Conservation (phyloP, 2,329 filamentous ascomycete species). For the Didymella pomorum region DNA sequence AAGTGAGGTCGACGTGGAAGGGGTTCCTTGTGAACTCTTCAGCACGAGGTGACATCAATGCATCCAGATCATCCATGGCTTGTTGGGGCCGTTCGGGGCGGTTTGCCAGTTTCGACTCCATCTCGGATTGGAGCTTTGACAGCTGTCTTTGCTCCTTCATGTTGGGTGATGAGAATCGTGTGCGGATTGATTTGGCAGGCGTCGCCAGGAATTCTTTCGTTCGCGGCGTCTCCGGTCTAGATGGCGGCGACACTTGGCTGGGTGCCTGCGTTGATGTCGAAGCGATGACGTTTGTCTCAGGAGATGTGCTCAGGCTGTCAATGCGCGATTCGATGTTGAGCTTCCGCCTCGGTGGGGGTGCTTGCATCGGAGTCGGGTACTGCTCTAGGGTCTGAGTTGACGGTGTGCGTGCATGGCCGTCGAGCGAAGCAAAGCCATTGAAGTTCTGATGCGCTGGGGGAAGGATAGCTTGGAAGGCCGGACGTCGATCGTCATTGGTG, state of each 20-base stretch:
- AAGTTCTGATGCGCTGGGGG: slow-evolving; percentile 45
- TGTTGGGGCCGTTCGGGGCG: slow-evolving; percentile 37
- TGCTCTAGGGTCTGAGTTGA: slow-evolving; percentile 26
- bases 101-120: slow-evolving; percentile 48
- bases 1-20: slow-evolving; percentile 47
- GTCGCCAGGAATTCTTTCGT: slow-evolving; percentile 39
- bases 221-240: slow-evolving; percentile 28
- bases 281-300: slow-evolving; percentile 23
- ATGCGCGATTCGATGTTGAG: slow-evolving; percentile 25
- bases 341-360: slow-evolving; percentile 23
- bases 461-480: slow-evolving; percentile 49
- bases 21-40: slow-evolving; percentile 72
- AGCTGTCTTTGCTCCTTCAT: slow-evolving; percentile 49
- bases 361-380: slow-evolving; percentile 20
- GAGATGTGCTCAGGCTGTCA: slow-evolving; percentile 38
- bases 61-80: slow-evolving; percentile 54
- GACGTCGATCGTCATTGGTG: slow-evolving; percentile 39
- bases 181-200: slow-evolving; percentile 41
- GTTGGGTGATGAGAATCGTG: slow-evolving; percentile 52
- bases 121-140: slow-evolving; percentile 51
- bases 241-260: slow-evolving; percentile 16
- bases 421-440: slow-evolving; percentile 49
- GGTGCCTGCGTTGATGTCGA: slow-evolving; percentile 23
- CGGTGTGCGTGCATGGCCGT: slow-evolving; percentile 43
- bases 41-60: slow-evolving; percentile 74